These are phyloP conservation scores for Jaapia argillacea DNA, from an alignment of 768 basidiomycete genomes.

Conservation along the genomic window DNA sequence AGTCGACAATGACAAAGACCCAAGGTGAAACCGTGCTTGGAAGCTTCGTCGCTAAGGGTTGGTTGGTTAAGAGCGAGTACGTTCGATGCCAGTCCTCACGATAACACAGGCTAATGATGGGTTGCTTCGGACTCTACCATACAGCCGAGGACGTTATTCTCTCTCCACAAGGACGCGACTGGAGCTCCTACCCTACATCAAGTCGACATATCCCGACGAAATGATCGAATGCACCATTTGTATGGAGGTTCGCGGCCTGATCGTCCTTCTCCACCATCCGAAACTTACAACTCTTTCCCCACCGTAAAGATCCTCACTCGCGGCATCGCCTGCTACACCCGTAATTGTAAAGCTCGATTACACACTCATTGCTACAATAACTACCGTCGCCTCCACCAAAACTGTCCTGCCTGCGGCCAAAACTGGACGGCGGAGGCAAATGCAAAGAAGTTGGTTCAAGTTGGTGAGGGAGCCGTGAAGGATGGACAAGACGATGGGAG, in stretches of 20 bases:
- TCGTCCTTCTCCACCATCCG: not conserved
- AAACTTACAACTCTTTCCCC: not conserved
- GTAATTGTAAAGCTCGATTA: slow-evolving; percentile 53
- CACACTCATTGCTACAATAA: slow-evolving; percentile 56
- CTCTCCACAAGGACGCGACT: slow-evolving; percentile 66
- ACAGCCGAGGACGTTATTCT: slow-evolving; percentile 53
- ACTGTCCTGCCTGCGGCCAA: slow-evolving; percentile 46
- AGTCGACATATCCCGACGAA: slow-evolving; percentile 62
- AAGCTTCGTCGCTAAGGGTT: slow-evolving; percentile 80
- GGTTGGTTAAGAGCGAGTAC: slow-evolving; percentile 68
- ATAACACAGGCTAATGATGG: too few species aligned
- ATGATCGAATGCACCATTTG: slow-evolving; percentile 67
- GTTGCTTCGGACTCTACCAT: not conserved
- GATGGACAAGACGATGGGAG: slow-evolving; percentile 36
- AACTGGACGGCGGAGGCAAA: slow-evolving; percentile 51
- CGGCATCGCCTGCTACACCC: slow-evolving; percentile 50
- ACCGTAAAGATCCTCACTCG: slow-evolving; percentile 50
- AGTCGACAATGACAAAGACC: slow-evolving; percentile 55
- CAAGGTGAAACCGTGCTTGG: slow-evolving; percentile 63
- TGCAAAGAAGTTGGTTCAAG: slow-evolving; percentile 33
- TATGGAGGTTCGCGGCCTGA: slow-evolving; percentile 40
- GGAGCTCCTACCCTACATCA: slow-evolving; percentile 68
- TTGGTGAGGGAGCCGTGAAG: slow-evolving; percentile 63
- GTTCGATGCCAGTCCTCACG: too few species aligned
- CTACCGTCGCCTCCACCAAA: slow-evolving; percentile 31